Evolutionary conservation across 257 asterid species (phyloP).

Genomic region (Haberlea rhodopensis): DNA sequence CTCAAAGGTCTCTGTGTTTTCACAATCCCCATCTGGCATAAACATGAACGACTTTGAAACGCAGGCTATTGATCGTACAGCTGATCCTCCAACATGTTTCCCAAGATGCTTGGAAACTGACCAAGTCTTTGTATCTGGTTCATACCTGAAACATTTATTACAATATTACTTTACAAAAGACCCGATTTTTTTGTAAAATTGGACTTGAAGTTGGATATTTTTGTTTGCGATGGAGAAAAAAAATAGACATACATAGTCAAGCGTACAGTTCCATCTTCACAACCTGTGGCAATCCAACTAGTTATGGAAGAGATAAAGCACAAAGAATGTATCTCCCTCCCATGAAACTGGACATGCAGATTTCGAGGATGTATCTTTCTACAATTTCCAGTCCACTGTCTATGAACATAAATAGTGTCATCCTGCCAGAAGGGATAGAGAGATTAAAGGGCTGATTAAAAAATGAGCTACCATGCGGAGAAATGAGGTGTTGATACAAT

Average conservation of each 20-base stretch:
- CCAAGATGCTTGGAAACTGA: slow-evolving; percentile 77
- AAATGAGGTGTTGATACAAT: neutral
- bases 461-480: neutral
- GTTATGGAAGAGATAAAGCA: slow-evolving; percentile 54
- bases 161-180: slow-evolving; percentile 20
- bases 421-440: slow-evolving; percentile 52
- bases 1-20: slow-evolving; percentile 35
- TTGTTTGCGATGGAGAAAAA: slow-evolving; percentile 18
- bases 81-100: slow-evolving; percentile 97
- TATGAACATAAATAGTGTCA: slow-evolving; percentile 65
- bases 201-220: slow-evolving; percentile 10
- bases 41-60: slow-evolving; percentile 59
- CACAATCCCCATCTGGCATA: slow-evolving; percentile 33
- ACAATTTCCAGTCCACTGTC: slow-evolving; percentile 60
- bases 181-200: slow-evolving; percentile 1
- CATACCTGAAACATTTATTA: slow-evolving; percentile 55
- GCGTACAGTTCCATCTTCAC: slow-evolving; percentile 98
- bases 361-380: slow-evolving; percentile 68
- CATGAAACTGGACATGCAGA: slow-evolving; percentile 93
- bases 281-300: slow-evolving; percentile 86
- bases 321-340: slow-evolving; percentile 88
- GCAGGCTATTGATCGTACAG: slow-evolving; percentile 77
- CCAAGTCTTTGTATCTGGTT: slow-evolving; percentile 62
- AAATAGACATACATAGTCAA: slow-evolving; percentile 63
- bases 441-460: neutral